These are phyloP conservation scores for Globisporangium spinosum DNA, from an alignment of 352 stramenopile species.

Conservation along the genomic window DNA sequence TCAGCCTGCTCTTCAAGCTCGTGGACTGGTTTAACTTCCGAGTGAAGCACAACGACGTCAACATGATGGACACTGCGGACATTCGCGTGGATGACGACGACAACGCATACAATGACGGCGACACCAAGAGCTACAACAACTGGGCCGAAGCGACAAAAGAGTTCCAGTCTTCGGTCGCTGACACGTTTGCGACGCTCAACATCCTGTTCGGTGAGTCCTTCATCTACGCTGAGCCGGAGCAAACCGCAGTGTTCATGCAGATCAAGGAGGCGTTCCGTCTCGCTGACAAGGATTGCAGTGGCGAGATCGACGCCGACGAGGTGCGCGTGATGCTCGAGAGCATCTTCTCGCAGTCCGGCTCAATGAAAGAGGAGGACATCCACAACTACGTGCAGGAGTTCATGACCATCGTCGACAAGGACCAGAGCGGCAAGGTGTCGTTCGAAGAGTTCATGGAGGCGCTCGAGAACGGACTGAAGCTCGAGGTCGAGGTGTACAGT, in stretches of 20 bases:
- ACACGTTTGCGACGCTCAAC: constrained; percentile 73
- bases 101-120: constrained; percentile 16
- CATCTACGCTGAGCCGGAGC: constrained; percentile 71
- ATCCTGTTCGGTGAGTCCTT: constrained; percentile 73
- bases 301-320: constrained; percentile 81
- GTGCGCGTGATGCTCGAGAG: constrained; percentile 69
- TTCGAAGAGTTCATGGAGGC: constrained; percentile 82
- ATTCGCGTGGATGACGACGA: constrained; percentile 38
- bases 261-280: constrained; percentile 85
- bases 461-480: constrained; percentile 68
- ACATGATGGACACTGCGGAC: constrained; percentile 34
- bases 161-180: constrained; percentile 45
- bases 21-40: constrained; percentile 73
- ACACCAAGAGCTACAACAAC: constrained; percentile 32
- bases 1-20: constrained; percentile 77
- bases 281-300: constrained; percentile 74
- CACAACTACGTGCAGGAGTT: constrained; percentile 68
- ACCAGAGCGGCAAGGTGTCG: constrained; percentile 62
- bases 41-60: constrained; percentile 42
- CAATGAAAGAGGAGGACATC: constrained; percentile 62
- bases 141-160: constrained; percentile 50
- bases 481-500: constrained; percentile 73
- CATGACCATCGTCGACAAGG: constrained; percentile 67
- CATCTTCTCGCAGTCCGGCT: constrained; percentile 73
- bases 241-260: constrained; percentile 84